Evolutionary conservation across 2,329 filamentous ascomycete species (phyloP).

Genomic region (Lachnellula arida): DNA sequence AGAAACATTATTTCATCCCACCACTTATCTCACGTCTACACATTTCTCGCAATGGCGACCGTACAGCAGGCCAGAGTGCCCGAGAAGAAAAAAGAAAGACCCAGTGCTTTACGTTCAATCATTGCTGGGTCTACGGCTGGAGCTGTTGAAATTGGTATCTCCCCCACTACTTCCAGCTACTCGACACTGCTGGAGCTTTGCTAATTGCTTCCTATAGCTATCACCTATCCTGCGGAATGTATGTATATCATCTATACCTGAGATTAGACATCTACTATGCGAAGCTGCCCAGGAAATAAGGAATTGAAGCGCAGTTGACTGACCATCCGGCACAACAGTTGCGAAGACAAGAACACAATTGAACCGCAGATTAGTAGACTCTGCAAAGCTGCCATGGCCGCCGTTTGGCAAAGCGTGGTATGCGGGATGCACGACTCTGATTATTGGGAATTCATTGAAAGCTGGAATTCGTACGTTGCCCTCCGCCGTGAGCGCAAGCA

Average conservation of each 20-base stretch:
- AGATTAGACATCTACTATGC: neutral
- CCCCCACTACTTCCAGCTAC: neutral
- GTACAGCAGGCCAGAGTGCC: constrained; percentile 3
- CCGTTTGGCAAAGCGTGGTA: constrained; percentile 95
- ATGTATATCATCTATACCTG: constrained; percentile 32
- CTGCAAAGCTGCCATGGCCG: constrained; percentile 89
- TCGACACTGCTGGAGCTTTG: constrained; percentile 3
- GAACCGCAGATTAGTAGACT: constrained; percentile 75
- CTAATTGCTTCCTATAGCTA: constrained; percentile 46
- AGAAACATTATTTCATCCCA: neutral
- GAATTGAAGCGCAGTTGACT: neutral
- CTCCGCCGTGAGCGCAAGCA: neutral
- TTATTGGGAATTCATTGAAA: constrained; percentile 95
- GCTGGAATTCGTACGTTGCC: constrained; percentile 76
- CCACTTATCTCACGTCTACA: neutral
- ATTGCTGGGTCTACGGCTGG: constrained; percentile 91
- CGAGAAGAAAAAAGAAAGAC: constrained; percentile 44
- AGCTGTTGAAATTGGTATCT: constrained; percentile 81
- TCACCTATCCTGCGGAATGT: constrained; percentile 95
- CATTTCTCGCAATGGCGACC: constrained; percentile 11
- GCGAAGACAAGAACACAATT: constrained; percentile 94
- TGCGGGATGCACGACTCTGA: constrained; percentile 92
- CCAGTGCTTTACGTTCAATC: constrained; percentile 82
- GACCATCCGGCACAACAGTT: constrained; percentile 37
- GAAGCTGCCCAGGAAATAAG: neutral